Evolutionary conservation across 2,329 filamentous ascomycete species (phyloP).

Genomic region (Elsinoe fawcettii): DNA sequence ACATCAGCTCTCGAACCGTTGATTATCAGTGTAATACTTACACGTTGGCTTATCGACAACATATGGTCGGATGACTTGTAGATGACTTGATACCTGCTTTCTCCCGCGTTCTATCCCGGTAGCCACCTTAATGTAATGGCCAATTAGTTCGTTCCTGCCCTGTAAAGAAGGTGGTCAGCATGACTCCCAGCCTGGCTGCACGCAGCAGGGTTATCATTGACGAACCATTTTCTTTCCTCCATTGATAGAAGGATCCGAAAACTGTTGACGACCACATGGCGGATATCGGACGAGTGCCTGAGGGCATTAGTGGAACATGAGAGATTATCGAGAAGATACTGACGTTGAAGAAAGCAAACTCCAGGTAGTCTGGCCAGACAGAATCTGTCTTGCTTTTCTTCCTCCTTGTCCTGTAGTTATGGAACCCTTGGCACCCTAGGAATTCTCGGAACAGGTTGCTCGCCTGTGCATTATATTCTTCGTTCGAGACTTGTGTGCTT

Average conservation of each 20-base stretch:
- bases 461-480: slow-evolving; percentile 21
- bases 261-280: slow-evolving; percentile 52
- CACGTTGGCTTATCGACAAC: slow-evolving; percentile 43
- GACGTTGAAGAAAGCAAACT: slow-evolving; percentile 44
- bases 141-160: slow-evolving; percentile 55
- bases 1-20: not conserved
- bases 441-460: slow-evolving; percentile 25
- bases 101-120: slow-evolving; percentile 47
- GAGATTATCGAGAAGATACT: slow-evolving; percentile 18
- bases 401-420: slow-evolving; percentile 37
- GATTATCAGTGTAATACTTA: not conserved
- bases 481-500: slow-evolving; percentile 15
- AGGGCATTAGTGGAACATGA: slow-evolving; percentile 18
- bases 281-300: slow-evolving; percentile 46
- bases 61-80: slow-evolving; percentile 54
- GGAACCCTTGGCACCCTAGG: slow-evolving; percentile 34
- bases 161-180: not conserved
- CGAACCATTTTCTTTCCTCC: slow-evolving; percentile 42
- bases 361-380: slow-evolving; percentile 42
- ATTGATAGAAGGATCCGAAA: slow-evolving; percentile 21
- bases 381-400: slow-evolving; percentile 26
- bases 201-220: not conserved
- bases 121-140: slow-evolving; percentile 48
- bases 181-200: not conserved
- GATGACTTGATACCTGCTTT: slow-evolving; percentile 58